Base-by-base conservation (phyloP, 768 basidiomycete species). In the Tulasnella sp. region DNA sequence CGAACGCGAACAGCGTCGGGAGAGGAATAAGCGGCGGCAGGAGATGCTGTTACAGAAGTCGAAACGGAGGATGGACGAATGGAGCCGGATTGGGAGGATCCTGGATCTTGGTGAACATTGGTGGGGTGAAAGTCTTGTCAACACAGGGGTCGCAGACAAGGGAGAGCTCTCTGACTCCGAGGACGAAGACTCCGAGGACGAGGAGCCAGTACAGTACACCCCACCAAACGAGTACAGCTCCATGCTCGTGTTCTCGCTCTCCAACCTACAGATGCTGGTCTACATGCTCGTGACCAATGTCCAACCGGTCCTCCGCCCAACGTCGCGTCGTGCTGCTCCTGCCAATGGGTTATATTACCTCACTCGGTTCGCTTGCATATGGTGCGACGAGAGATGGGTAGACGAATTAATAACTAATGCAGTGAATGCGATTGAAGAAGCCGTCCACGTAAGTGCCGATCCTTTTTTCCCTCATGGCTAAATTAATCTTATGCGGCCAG, bases 191-290 rank as follows among this genome's bases (percentile, higher is more conserved):
- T 45, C 58, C 2, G 73, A 73, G 3, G 77, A 74, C 42, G 77
- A 75, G 5, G 65, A 63, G 2, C 52, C 59, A 2, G 72, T 73
- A 3, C 77, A 74, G 59, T 67, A 86, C 81, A 87, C 89, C 31
- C 86, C 86, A 21, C 75, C 76, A 17, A 69, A 76, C 63, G 83
- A 87, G 66, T 90, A 83, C 65, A 77, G 84, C 17, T 80, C 85
- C 42, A 92, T 97, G 86, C 85, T 99, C 45, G 94, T 89, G 15
- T 98, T 93, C 71, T 84, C 90, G 14, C 86, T 89, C 2, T 74
- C 79, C 37, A 75, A 82, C 11, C 70, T 98, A 7, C 82, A 87
- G 1, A 74, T 77, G 59, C 83, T 93, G 34, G 82, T 94, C 62
- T 80, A 86, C 62, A 81, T 87, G 6, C 71, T 98, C 34, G 84